Base-by-base conservation (phyloP, 495 filamentous ascomycete species). In the Aspergillus ostianus region DNA sequence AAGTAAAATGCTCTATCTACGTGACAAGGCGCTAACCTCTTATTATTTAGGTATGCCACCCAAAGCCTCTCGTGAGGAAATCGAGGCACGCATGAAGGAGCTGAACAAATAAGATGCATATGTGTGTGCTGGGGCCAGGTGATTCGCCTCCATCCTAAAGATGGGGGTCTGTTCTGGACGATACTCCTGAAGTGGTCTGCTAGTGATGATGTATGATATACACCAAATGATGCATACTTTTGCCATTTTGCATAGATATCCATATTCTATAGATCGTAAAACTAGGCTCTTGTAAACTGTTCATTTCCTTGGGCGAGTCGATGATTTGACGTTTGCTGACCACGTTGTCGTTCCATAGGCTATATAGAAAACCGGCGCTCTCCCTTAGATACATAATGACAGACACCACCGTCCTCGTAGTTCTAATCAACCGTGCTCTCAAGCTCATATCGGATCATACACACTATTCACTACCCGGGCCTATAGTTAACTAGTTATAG, bases 41-140 rank as follows among this genome's bases (percentile, higher is more conserved):
- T 18, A 10, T 55, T 8, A 51, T 23, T 62, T 70, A 77, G 79
- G 84, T 20, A 74, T 87, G 71, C 80, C 79, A 26, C 76, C 82
- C 51, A 82, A 80, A 65, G 81, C 77, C 20, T 78, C 87, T n/a
- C 86, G 84, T 67, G 86, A 89, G 66, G 87, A 91, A 64, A 81
- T 85, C 45, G 75, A 80, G 60, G 85, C 81, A 5, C 87, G 83
- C 68, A 83, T 81, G 48, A 73, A 84, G 65, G 82, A 84, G 64
- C 63, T 91, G 63, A 90, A 90, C 76, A 84, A 88, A 71, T 81
- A 79, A 30, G 56, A 45, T 17, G 51, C 45, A 7, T 23, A 44
- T 9, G 52, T 47, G 21, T 19, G 41, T 44, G n/a, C 36, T 10
- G 9, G 36, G 36, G 5, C 36, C 15, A 41, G 36, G 15, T 41